Base-by-base conservation (phyloP, 2,329 filamentous ascomycete species). In the Aspergillus carbonarius region DNA sequence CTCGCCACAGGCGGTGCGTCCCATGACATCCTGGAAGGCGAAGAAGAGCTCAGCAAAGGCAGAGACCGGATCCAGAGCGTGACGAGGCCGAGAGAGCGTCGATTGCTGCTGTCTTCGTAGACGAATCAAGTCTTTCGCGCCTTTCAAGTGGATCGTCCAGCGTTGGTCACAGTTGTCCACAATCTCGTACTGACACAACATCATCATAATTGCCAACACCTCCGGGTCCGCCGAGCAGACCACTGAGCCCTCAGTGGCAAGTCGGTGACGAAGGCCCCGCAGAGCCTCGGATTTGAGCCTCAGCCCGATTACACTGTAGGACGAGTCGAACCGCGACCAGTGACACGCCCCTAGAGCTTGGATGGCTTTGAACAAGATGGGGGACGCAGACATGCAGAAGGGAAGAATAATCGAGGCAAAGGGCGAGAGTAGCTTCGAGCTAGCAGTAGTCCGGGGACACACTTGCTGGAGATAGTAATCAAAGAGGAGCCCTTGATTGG, bases 1-100 rank as follows among this genome's bases (percentile, higher is more conserved):
- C 10, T 81, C 77, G 2, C 78, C 80, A 53, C 80, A 82, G 0
- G 80, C 80, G 0, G 80, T 82, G 34, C 80, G 74, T 27, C 80
- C 80, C 60, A 82, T 82, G 15, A 81, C 78, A 58, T 82, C 80
- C 58, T 82, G 80, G 13, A 81, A 82, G 3, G 80, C 80, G 55
- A 82, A 82, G 60, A 81, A 82, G 1, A 75, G 72, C 60, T 82
- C 80, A 0, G 78, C 68, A 52, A 75, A 75, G 5, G 75, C 70
- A 2, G 67, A 74, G 0, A 75, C 68, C n/a, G 63, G 67, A 49
- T 67, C 68, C 15, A 50, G 59, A 8, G 56, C 23, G 23, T 54
- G 40, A 6, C 63, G 64, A 17, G 64, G 27, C 5, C 57, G 46
- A 0, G 62, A 35, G 7, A 61, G 10, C 1, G 18, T 42, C 1